A percentile compares a stretch with the other conserved stretches of the same genome.
Evolutionary conservation across 371 early-diverging fungal species (phyloP).

Genomic region (Actinomortierella ambigua): DNA sequence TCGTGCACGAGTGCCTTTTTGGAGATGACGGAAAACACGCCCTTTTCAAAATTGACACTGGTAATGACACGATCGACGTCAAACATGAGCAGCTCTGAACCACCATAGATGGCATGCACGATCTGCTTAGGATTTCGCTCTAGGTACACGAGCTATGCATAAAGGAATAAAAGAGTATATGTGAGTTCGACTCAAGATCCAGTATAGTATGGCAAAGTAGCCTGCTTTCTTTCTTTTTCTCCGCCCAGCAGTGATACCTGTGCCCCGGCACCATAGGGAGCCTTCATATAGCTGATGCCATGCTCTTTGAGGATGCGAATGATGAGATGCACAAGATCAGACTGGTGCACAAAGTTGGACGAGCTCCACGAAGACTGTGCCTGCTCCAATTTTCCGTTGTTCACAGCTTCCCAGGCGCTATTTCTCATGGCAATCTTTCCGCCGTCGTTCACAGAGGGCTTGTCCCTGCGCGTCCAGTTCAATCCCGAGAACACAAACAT

Average conservation of each 20-base stretch:
- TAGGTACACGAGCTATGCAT: slow-evolving; percentile 72
- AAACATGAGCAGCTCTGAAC: slow-evolving; percentile 79
- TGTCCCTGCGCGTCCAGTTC: slow-evolving; percentile 73
- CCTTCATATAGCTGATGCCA: slow-evolving; percentile 76
- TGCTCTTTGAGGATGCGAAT: slow-evolving; percentile 70
- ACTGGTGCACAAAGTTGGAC: slow-evolving; percentile 55
- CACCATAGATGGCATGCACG: slow-evolving; percentile 74
- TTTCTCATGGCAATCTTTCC: slow-evolving; percentile 64
- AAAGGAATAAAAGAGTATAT: too few species aligned
- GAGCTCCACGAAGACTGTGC: slow-evolving; percentile 66
- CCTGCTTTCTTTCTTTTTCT: too few species aligned
- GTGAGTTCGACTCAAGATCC: too few species aligned
- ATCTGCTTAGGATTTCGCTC: slow-evolving; percentile 70
- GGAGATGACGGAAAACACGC: slow-evolving; percentile 69
- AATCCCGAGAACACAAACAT: slow-evolving; percentile 83
- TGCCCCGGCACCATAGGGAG: slow-evolving; percentile 83
- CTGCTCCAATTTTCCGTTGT: slow-evolving; percentile 63
- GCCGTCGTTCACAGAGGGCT: slow-evolving; percentile 72
- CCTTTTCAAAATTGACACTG: slow-evolving; percentile 66
- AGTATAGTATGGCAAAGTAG: too few species aligned
- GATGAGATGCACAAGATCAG: slow-evolving; percentile 71
- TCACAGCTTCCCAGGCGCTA: slow-evolving; percentile 76
- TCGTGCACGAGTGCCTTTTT: slow-evolving; percentile 70
- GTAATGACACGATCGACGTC: slow-evolving; percentile 81
- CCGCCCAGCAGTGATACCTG: too few species aligned